Evolutionary conservation across 441 rosid genomes (phyloP), one percentile per base, ranked within the genome.

Genomic region (Lepidium campestre): DNA sequence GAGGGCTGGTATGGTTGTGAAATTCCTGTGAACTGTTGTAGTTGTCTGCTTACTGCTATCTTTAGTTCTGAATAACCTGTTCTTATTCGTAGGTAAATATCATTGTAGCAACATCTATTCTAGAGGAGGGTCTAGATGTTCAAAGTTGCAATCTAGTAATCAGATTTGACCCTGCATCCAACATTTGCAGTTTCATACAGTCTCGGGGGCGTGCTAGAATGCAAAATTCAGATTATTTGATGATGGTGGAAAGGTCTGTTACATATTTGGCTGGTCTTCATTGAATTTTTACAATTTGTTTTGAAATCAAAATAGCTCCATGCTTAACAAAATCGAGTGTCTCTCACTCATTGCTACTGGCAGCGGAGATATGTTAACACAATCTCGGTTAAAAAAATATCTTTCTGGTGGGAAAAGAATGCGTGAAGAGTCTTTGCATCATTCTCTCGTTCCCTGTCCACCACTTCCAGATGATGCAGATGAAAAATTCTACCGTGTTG

Each of bases 181-280:
- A 87, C 10, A 80, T 90, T 64, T 81, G 89, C 77, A 95, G 98
- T 77, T 95, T 87, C 77, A 95, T 95, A 68, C 96, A 92, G 81
- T 90, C 97, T 27, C 83, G 94, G 39, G 99, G 99, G 58, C 96
- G 96, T 72, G 99, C 99, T 25, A 82, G 97, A 81, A 87, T 82
- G 97, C 80, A 70, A 61, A 81, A 88, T 75, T 92, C 98, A 1
- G 96, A 92, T 35, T 95, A 85, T 69, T 19, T 92, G 64, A 76
- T 95, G 80, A 81, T 95, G 93, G 79, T 92, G 75, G 62, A 82
- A 57, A 82, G 78, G 98, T 88, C 68, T 65, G 59, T 31, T 57
- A 18, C 56, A n/a, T 46, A 0, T 70, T 3, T 20, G 19, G 25
- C 29, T 53, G 23, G 41, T 35, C 6, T 25, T 65, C 41, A 13